A percentile compares a stretch with the other conserved stretches of the same genome.
These are phyloP conservation scores for Carallia brachiata DNA, from an alignment of 345 rosid genomes.

Conservation along the genomic window DNA sequence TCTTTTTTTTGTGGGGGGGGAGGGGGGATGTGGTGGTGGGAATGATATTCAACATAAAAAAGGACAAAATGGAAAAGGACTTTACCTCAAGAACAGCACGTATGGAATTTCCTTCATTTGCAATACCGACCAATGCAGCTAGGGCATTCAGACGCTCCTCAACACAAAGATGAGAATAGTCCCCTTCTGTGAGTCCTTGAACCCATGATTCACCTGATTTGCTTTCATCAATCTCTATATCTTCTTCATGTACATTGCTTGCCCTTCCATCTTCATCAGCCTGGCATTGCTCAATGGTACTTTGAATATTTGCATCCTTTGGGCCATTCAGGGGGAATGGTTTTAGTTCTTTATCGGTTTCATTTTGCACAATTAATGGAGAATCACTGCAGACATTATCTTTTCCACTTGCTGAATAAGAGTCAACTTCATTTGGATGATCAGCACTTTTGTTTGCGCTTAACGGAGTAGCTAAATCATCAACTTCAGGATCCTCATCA, in stretches of 20 bases:
- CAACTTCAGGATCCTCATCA: conserved; percentile 95
- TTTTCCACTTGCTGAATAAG: conserved; percentile 45
- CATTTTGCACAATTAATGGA: conserved; percentile 35
- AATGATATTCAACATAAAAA: conserved; percentile 8
- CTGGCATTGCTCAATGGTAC: conserved; percentile 34
- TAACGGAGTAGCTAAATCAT: conserved; percentile 63
- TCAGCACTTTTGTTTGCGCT: conserved; percentile 43
- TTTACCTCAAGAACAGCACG: conserved; percentile 91
- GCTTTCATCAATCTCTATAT: conserved; percentile 72
- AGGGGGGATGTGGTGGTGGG: conserved; percentile 1
- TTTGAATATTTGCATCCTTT: conserved; percentile 35
- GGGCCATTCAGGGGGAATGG: conserved; percentile 40
- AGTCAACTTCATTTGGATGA: conserved; percentile 37
- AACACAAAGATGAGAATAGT: conserved; percentile 87
- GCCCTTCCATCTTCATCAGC: conserved; percentile 34
- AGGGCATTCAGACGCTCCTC: conserved; percentile 94
- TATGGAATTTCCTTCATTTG: conserved; percentile 91
- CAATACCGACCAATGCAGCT: conserved; percentile 74
- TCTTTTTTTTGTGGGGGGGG: no score
- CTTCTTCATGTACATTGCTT: conserved; percentile 41
- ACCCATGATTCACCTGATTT: conserved; percentile 83
- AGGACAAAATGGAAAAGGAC: conserved; percentile 8
- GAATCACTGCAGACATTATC: conserved; percentile 34
- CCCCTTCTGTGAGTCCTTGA: conserved; percentile 93
- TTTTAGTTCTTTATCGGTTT: conserved; percentile 39